Evolutionary conservation across 2,329 filamentous ascomycete species (phyloP).

Genomic region (Capronia coronata): DNA sequence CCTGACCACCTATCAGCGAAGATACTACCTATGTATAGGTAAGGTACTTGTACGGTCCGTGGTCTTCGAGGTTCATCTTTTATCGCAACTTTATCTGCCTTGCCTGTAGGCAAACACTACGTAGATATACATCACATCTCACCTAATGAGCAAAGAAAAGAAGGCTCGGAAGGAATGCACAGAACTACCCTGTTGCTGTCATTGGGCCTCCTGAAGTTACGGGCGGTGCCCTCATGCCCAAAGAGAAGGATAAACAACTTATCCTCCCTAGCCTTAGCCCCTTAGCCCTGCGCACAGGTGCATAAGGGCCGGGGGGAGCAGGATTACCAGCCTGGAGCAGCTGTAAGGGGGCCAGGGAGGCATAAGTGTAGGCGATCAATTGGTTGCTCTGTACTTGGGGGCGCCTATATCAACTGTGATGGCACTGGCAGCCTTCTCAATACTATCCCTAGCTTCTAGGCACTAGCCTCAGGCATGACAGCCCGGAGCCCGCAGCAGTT

Average conservation of each 20-base stretch:
- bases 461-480: not conserved
- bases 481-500: not conserved
- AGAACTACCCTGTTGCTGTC: not conserved
- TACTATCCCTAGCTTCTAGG: not conserved
- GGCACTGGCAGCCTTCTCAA: not conserved
- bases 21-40: too few species aligned
- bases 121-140: not conserved
- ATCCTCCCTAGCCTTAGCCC: too few species aligned
- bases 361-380: not conserved
- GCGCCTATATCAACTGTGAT: not conserved
- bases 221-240: not conserved
- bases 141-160: not conserved
- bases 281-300: not conserved
- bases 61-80: too few species aligned
- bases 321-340: not conserved
- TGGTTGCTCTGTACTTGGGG: not conserved
- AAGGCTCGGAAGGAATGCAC: not conserved
- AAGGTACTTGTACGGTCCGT: too few species aligned
- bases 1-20: too few species aligned
- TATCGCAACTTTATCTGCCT: too few species aligned
- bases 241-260: too few species aligned
- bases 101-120: not conserved
- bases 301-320: not conserved
- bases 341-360: not conserved
- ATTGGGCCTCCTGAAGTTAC: not conserved